A percentile compares a stretch with the other conserved stretches of the same genome.
Conservation (phyloP, 371 early-diverging fungal species). For the Capillidium heterosporum region DNA sequence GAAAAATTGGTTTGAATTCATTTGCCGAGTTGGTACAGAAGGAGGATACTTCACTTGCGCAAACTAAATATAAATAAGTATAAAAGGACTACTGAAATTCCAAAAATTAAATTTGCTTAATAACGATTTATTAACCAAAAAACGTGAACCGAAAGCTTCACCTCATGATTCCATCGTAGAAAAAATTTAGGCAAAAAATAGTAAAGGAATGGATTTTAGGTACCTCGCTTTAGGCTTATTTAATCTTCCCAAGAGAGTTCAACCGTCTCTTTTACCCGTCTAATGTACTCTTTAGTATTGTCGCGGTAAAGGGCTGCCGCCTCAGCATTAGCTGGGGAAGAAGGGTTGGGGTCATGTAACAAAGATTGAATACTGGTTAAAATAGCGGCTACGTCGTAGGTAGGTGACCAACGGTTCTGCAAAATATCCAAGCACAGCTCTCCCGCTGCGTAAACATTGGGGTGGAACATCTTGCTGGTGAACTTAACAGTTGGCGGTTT, state of each 20-base stretch:
- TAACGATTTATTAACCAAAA: too few relatives aligned
- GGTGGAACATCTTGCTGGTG: conserved; percentile 96
- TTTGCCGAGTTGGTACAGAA: too few relatives aligned
- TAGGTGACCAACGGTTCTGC: conserved; percentile 96
- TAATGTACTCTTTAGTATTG: conserved; percentile 82
- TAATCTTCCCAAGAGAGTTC: conserved; percentile 67
- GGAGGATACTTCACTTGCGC: too few relatives aligned
- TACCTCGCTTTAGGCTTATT: too few relatives aligned
- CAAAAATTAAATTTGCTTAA: too few relatives aligned
- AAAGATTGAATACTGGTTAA: conserved; percentile 94
- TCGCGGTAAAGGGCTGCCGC: conserved; percentile 91
- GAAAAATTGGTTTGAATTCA: too few relatives aligned
- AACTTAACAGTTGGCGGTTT: conserved; percentile 97
- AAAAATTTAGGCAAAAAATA: too few relatives aligned
- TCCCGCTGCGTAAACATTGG: conserved; percentile 97
- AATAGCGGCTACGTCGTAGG: conserved; percentile 92
- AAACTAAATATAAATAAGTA: too few relatives aligned
- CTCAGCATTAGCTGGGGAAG: conserved; percentile 95
- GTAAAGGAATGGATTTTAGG: too few relatives aligned
- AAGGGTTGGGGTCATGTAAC: conserved; percentile 96
- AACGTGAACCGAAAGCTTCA: too few relatives aligned
- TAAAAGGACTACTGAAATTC: too few relatives aligned
- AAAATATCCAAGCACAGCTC: conserved; percentile 97
- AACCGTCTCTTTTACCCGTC: conserved; percentile 85
- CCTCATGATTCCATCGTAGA: too few relatives aligned